These are phyloP conservation scores for Paramecium caudatum DNA, from an alignment of 73 alveolate species.

Conservation along the genomic window DNA sequence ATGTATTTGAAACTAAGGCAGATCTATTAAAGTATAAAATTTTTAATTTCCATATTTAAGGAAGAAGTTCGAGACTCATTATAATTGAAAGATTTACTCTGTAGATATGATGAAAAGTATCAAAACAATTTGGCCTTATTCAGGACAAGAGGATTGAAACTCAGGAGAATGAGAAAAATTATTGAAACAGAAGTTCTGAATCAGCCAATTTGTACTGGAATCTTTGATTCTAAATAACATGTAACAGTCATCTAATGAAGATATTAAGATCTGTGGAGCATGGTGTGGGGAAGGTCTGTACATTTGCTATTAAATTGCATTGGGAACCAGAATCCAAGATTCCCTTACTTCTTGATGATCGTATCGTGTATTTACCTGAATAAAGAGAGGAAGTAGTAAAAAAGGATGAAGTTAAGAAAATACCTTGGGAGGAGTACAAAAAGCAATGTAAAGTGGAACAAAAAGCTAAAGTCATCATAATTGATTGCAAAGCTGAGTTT, in stretches of 20 bases:
- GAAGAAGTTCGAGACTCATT: neutral
- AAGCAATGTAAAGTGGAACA: neutral
- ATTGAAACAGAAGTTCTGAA: neutral
- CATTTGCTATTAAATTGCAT: neutral
- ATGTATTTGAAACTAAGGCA: neutral
- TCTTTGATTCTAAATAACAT: conserved; percentile 7
- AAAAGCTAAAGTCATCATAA: neutral
- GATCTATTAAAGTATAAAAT: neutral
- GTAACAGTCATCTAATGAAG: neutral
- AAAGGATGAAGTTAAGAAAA: neutral
- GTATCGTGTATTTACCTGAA: neutral
- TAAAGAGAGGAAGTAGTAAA: neutral
- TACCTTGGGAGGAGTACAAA: neutral
- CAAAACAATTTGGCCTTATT: conserved; percentile 5
- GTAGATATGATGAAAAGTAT: conserved; percentile 36
- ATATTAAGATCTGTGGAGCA: neutral
- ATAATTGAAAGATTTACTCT: neutral
- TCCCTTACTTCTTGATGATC: neutral
- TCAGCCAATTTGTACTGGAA: neutral
- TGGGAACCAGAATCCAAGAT: neutral
- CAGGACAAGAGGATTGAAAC: conserved; percentile 2
- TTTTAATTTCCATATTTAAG: neutral
- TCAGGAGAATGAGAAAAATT: conserved; percentile 13
- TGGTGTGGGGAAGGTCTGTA: no score
- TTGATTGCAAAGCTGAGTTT: neutral